A percentile compares a stretch with the other conserved stretches of the same genome.
These are phyloP conservation scores for Paraphoma chrysanthemicola DNA, from an alignment of 2,329 filamentous ascomycete genomes.

Conservation along the genomic window DNA sequence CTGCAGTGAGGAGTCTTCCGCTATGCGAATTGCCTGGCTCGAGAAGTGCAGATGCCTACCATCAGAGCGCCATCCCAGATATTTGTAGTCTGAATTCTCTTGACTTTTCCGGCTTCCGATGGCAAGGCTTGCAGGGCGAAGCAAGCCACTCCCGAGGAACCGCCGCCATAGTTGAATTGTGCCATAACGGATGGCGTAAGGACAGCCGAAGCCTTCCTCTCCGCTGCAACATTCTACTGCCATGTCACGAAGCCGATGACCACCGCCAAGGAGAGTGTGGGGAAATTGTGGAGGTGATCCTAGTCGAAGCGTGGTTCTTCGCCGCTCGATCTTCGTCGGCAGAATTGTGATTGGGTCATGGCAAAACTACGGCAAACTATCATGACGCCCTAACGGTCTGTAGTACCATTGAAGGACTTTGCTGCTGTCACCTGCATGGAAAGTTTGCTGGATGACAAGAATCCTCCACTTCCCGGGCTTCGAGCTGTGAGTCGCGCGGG, in stretches of 20 bases:
- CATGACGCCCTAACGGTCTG: background rate
- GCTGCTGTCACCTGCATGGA: background rate
- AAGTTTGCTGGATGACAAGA: background rate
- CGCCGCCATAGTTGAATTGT: slow-evolving; percentile 1
- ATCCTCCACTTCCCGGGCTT: background rate
- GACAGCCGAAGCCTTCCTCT: background rate
- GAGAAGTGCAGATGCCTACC: background rate
- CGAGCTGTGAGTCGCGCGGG: background rate
- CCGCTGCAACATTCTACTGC: background rate
- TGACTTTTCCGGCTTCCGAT: background rate
- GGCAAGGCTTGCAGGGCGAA: slow-evolving; percentile 1
- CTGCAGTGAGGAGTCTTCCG: background rate
- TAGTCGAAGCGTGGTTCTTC: slow-evolving; percentile 5
- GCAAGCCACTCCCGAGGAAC: slow-evolving; percentile 10
- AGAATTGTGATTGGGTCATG: slow-evolving; percentile 13
- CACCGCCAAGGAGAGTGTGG: slow-evolving; percentile 14
- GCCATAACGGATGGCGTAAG: background rate
- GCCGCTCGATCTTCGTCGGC: slow-evolving; percentile 7
- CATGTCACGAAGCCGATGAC: slow-evolving; percentile 1
- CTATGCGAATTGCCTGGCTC: too few species aligned
- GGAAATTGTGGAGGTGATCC: slow-evolving; percentile 15
- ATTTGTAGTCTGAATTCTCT: slow-evolving; percentile 13
- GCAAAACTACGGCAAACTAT: background rate
- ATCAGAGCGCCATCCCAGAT: background rate
- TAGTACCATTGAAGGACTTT: background rate